phyloP scores from a whole-genome alignment of 2,329 filamentous ascomycete species.

The Colletotrichum phormii region DNA sequence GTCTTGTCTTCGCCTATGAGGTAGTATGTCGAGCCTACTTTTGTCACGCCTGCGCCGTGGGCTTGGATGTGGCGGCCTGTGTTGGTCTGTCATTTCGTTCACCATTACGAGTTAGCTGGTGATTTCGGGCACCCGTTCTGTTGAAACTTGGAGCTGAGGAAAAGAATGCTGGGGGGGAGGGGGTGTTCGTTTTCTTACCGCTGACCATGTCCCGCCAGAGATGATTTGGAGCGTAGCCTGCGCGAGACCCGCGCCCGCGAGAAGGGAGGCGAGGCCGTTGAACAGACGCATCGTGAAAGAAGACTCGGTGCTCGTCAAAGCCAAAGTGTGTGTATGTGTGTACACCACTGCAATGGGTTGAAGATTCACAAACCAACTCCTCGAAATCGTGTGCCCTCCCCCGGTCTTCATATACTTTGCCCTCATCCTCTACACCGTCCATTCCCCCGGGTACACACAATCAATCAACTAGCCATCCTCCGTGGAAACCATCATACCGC shows the following conservation, averaged over 20 bases:
- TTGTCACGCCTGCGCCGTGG: conserved; percentile 69
- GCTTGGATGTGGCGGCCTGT: conserved; percentile 71
- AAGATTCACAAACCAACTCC: not conserved
- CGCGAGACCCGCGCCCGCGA: conserved; percentile 16
- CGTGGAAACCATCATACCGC: too few species aligned
- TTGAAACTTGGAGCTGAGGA: not conserved
- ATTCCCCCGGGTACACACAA: not conserved
- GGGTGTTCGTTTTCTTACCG: conserved; percentile 43
- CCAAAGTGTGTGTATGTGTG: not conserved
- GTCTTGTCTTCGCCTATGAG: conserved; percentile 78
- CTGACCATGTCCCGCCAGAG: conserved; percentile 60
- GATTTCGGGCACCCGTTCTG: too few species aligned
- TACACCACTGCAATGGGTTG: not conserved
- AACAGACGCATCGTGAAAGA: conserved; percentile 24
- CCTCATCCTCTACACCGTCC: not conserved
- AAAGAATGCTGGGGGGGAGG: not conserved
- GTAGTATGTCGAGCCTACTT: conserved; percentile 70
- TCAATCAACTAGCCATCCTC: not conserved
- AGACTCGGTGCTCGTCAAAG: not conserved
- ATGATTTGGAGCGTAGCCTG: conserved; percentile 49
- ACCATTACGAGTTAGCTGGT: not conserved
- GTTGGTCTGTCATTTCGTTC: conserved; percentile 47
- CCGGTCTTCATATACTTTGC: not conserved
- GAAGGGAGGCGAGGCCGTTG: conserved; percentile 7
- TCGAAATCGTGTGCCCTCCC: not conserved